Conservation (phyloP, 495 filamentous ascomycete species). For the Letharia lupina region DNA sequence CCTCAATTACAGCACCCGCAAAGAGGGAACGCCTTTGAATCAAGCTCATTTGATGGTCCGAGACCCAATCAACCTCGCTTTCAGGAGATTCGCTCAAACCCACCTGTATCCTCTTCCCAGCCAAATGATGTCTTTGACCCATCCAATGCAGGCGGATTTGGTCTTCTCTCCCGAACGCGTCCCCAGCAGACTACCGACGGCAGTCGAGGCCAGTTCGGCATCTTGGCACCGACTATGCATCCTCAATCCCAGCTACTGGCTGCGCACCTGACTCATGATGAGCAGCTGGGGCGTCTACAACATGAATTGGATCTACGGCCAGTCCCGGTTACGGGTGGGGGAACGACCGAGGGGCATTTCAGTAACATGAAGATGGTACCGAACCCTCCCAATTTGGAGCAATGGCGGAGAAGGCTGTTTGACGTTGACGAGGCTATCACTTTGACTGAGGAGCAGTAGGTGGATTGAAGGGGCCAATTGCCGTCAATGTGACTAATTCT, state of each 20-base stretch:
- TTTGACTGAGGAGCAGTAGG: slow-evolving; percentile 73
- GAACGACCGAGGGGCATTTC: slow-evolving; percentile 41
- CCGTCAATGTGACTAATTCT: slow-evolving; percentile 1
- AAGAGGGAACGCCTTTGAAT: slow-evolving; percentile 29
- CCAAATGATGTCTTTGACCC: slow-evolving; percentile 17
- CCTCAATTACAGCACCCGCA: slow-evolving; percentile 32
- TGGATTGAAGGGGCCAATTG: slow-evolving; percentile 19
- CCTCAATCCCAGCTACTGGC: slow-evolving; percentile 23
- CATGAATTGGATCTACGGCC: slow-evolving; percentile 33
- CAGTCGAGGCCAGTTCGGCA: slow-evolving; percentile 35
- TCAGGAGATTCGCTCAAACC: slow-evolving; percentile 26
- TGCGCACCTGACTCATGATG: slow-evolving; percentile 28
- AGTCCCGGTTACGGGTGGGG: slow-evolving; percentile 25
- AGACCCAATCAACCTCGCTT: slow-evolving; percentile 26
- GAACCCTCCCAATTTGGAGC: slow-evolving; percentile 59
- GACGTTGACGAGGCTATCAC: slow-evolving; percentile 66
- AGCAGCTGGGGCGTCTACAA: slow-evolving; percentile 32
- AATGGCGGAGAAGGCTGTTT: slow-evolving; percentile 71
- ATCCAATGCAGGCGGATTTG: slow-evolving; percentile 30
- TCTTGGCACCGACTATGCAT: slow-evolving; percentile 31
- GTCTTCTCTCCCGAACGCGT: slow-evolving; percentile 29
- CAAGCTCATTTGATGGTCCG: slow-evolving; percentile 14
- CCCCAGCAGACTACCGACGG: slow-evolving; percentile 25
- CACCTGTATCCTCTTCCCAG: slow-evolving; percentile 25
- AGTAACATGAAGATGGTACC: slow-evolving; percentile 51